phyloP scores from a whole-genome alignment of 2,329 filamentous ascomycete species.

The Balansia obtecta region DNA sequence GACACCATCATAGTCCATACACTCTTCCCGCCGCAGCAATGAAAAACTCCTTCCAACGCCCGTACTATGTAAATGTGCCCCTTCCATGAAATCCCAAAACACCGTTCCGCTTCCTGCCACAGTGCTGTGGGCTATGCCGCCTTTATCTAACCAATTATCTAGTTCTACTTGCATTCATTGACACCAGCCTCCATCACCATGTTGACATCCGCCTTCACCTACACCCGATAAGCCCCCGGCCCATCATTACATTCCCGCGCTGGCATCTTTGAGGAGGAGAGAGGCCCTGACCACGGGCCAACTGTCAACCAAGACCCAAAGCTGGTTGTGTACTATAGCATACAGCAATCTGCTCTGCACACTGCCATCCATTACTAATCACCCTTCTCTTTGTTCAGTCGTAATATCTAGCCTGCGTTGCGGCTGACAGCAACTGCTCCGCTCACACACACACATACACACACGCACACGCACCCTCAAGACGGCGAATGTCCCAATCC shows the following conservation, averaged over 20 bases:
- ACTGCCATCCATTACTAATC: neutral
- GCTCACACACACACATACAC: too few species aligned
- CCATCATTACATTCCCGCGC: too few species aligned
- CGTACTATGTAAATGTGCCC: constrained; percentile 2
- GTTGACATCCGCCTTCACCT: neutral
- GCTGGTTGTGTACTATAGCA: neutral
- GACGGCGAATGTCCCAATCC: too few species aligned
- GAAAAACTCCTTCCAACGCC: constrained; percentile 3
- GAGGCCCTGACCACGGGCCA: neutral
- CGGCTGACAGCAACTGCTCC: neutral
- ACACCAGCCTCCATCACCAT: neutral
- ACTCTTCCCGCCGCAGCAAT: neutral
- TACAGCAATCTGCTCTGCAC: neutral
- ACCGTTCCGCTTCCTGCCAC: neutral
- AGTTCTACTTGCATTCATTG: neutral
- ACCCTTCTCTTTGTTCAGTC: neutral
- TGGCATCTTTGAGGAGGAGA: too few species aligned
- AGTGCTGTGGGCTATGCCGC: constrained; percentile 2
- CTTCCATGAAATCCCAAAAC: neutral
- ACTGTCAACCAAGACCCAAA: neutral
- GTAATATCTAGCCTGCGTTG: neutral
- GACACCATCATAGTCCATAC: neutral
- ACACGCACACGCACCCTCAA: too few species aligned
- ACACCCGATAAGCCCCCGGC: neutral
- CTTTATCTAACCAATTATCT: constrained; percentile 3